These are phyloP conservation scores for Gamsiella multidivaricata DNA, from an alignment of 192 early-diverging fungal species.

Conservation along the genomic window DNA sequence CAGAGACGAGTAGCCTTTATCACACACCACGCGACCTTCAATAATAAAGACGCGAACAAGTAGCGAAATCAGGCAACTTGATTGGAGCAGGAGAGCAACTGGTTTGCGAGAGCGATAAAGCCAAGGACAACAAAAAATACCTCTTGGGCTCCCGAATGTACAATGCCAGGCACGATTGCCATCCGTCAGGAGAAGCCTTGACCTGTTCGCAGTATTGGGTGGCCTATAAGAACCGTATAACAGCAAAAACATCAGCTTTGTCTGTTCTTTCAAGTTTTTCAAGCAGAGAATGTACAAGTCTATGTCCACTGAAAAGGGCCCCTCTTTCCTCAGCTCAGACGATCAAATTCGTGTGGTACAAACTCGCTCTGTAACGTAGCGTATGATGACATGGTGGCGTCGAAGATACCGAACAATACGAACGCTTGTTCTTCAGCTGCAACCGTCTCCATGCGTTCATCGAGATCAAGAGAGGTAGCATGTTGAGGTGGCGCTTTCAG, in stretches of 20 bases:
- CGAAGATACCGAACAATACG: no score
- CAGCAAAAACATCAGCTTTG: not conserved
- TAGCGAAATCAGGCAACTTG: constrained; percentile 24
- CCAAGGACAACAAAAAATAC: constrained; percentile 48
- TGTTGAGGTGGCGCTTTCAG: no score
- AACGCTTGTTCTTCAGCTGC: no score
- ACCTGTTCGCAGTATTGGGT: constrained; percentile 86
- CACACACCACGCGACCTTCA: constrained; percentile 5
- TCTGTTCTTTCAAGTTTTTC: not conserved
- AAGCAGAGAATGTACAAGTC: no score
- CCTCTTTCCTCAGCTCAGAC: no score
- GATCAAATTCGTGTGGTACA: no score
- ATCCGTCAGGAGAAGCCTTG: constrained; percentile 80
- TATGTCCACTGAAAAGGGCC: no score
- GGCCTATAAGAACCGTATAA: constrained; percentile 63
- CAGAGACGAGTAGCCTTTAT: not conserved
- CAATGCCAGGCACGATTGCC: constrained; percentile 85
- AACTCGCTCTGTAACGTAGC: no score
- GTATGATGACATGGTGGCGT: no score
- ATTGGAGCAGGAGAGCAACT: constrained; percentile 34
- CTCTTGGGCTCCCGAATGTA: constrained; percentile 80
- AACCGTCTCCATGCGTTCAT: no score
- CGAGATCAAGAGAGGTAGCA: no score
- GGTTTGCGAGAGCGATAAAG: not conserved
- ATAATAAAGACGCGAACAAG: constrained; percentile 4